Base-by-base conservation (phyloP, 2,329 filamentous ascomycete species). In the Colletotrichum tropicale region DNA sequence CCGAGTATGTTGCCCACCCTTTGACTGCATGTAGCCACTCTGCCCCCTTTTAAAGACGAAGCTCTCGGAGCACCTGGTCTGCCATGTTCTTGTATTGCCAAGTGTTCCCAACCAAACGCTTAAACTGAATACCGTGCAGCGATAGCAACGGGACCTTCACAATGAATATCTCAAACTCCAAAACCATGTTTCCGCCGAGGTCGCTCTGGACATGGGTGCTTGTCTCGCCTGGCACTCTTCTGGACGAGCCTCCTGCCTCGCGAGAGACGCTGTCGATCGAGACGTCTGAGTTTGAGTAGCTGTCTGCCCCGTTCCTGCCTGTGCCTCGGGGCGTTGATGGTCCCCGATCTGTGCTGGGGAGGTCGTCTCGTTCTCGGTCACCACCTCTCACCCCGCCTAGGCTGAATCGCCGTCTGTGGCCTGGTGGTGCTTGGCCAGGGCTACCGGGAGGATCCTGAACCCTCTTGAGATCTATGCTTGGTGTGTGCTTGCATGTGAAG, bases 41-140 rank as follows among this genome's bases (percentile, higher is more conserved):
- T 43, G 18, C 13, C 34, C 28, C 56, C 28, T 30, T 77, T 87
- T 86, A 98, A 77, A 98, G 90, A 82, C 93, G 93, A 79, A 99
- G 87, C 83, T 97, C 96, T 82, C 94, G 92, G 79, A 99, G 88
- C 81, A 99, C 98, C 80, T 96, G 96, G 85, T 98, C 96, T 43
- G 97, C 97, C 96, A 98, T 98, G 82, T 95, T 96, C 88, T 98
- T 98, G 87, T 98, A 99, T 85, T 98, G 96, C 96, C 96, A 98
- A 74, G 97, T 98, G 75, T 98, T 96, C 43, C 97, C 96, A 73
- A 95, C 92, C 79, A 98, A 93, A 83, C 97, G 96, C 89, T 99
- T 99, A 88, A 99, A 99, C 84, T 98, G 97, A 77, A 99, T 96
- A 65, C 97, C 97, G 82, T 99, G 96, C 73, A 99, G 87, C 56